These are phyloP conservation scores for Mytilinidion resinicola DNA, from an alignment of 495 filamentous ascomycete species.

Conservation along the genomic window DNA sequence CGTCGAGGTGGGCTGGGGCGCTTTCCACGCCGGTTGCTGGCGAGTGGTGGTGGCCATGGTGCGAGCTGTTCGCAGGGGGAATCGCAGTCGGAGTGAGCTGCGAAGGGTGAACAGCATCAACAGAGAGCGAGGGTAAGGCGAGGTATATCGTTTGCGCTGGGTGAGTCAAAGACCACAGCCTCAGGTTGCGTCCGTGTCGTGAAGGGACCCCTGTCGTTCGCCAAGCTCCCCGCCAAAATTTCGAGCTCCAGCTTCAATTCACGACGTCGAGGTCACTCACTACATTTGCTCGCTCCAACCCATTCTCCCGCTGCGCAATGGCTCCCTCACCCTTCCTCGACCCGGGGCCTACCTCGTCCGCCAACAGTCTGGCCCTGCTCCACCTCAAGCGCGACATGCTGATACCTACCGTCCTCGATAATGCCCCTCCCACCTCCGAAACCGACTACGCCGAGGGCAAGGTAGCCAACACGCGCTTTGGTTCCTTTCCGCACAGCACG, in stretches of 20 bases:
- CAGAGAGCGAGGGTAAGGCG: conserved; percentile 2
- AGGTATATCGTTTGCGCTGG: background rate
- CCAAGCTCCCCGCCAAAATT: conserved; percentile 19
- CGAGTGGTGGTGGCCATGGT: conserved; percentile 39
- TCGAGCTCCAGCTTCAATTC: background rate
- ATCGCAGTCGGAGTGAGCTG: background rate
- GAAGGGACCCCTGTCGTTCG: conserved; percentile 7
- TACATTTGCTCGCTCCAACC: background rate
- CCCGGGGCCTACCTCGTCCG: conserved; percentile 49
- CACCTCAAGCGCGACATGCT: conserved; percentile 79
- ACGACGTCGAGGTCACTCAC: background rate
- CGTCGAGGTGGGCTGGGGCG: conserved; percentile 17
- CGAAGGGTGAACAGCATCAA: conserved; percentile 20
- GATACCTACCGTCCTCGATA: conserved; percentile 60
- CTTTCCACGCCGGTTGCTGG: conserved; percentile 48
- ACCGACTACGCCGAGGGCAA: conserved; percentile 54
- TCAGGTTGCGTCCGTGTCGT: conserved; percentile 6
- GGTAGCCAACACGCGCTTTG: conserved; percentile 88
- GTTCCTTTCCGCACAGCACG: conserved; percentile 88
- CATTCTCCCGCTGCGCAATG: background rate
- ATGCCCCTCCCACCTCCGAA: conserved; percentile 3
- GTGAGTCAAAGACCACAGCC: conserved; percentile 10
- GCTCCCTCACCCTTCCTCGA: conserved; percentile 65
- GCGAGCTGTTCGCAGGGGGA: background rate
- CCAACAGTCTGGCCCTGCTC: conserved; percentile 63